Evolutionary conservation across 2,329 filamentous ascomycete species (phyloP).

Genomic region (Escovopsis sp.): DNA sequence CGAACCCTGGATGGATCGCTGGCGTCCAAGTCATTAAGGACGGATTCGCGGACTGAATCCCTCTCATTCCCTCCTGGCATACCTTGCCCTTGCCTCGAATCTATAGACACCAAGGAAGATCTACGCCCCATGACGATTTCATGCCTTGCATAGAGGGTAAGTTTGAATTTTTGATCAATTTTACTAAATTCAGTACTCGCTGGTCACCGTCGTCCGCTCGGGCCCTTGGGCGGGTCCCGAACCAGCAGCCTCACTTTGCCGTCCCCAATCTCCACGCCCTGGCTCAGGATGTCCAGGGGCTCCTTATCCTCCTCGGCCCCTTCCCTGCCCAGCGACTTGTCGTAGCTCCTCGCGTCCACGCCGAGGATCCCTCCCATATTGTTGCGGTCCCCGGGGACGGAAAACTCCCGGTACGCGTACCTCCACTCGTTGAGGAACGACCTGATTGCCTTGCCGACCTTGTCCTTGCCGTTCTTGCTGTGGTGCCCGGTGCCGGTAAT

Average conservation of each 20-base stretch:
- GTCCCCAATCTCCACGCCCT: slow-evolving; percentile 53
- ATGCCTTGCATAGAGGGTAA: too few relatives aligned
- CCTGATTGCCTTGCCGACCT: slow-evolving; percentile 87
- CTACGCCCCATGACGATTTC: too few relatives aligned
- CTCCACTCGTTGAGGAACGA: slow-evolving; percentile 89
- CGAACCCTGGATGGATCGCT: too few relatives aligned
- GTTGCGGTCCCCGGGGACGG: slow-evolving; percentile 80
- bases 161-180: slow-evolving; percentile 2
- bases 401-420: slow-evolving; percentile 92
- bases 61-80: too few relatives aligned
- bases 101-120: too few relatives aligned
- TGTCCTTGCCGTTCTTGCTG: slow-evolving; percentile 97
- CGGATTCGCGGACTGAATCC: too few relatives aligned
- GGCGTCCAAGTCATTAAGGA: too few relatives aligned
- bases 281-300: slow-evolving; percentile 43
- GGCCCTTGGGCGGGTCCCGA: slow-evolving; percentile 43
- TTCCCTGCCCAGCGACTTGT: slow-evolving; percentile 42
- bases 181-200: slow-evolving; percentile 16
- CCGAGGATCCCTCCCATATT: slow-evolving; percentile 64
- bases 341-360: slow-evolving; percentile 53
- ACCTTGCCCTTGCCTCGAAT: too few relatives aligned
- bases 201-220: slow-evolving; percentile 32
- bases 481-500: slow-evolving; percentile 96
- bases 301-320: slow-evolving; percentile 26
- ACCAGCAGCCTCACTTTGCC: slow-evolving; percentile 52